Evolutionary conservation across 2,329 filamentous ascomycete genomes (phyloP).

Genomic region (Hymenoscyphus albidus): DNA sequence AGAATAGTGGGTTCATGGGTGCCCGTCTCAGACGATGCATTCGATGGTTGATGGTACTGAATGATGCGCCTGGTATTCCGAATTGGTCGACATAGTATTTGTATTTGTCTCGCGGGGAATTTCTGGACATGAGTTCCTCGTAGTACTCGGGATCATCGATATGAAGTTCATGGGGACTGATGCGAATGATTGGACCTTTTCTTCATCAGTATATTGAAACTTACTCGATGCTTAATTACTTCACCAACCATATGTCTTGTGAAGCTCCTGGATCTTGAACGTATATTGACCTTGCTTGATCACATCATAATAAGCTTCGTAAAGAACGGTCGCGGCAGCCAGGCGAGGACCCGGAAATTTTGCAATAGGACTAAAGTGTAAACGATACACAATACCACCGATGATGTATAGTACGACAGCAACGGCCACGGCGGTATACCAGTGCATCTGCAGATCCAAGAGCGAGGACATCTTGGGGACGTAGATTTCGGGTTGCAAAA

Average conservation of each 20-base stretch:
- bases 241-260: conserved; percentile 19
- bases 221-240: neutral
- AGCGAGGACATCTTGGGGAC: conserved; percentile 7
- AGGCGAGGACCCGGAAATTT: conserved; percentile 34
- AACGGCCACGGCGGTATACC: conserved; percentile 1
- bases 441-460: conserved; percentile 6
- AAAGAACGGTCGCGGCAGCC: conserved; percentile 30
- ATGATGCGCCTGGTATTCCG: conserved; percentile 9
- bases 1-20: conserved; percentile 28
- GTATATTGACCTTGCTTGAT: conserved; percentile 20
- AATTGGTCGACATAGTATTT: conserved; percentile 12
- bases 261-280: conserved; percentile 19
- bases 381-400: conserved; percentile 9
- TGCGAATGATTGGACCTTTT: conserved; percentile 13
- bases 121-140: conserved; percentile 4
- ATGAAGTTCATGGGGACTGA: conserved; percentile 15
- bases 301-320: conserved; percentile 28
- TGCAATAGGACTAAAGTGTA: conserved; percentile 10
- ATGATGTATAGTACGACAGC: conserved; percentile 1
- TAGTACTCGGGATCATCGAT: conserved; percentile 13
- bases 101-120: conserved; percentile 12
- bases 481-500: neutral
- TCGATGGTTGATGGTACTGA: conserved; percentile 24
- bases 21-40: conserved; percentile 24
- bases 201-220: neutral